These are phyloP conservation scores for Ramalina peruviana DNA, from an alignment of 495 filamentous ascomycete species.

Conservation along the genomic window DNA sequence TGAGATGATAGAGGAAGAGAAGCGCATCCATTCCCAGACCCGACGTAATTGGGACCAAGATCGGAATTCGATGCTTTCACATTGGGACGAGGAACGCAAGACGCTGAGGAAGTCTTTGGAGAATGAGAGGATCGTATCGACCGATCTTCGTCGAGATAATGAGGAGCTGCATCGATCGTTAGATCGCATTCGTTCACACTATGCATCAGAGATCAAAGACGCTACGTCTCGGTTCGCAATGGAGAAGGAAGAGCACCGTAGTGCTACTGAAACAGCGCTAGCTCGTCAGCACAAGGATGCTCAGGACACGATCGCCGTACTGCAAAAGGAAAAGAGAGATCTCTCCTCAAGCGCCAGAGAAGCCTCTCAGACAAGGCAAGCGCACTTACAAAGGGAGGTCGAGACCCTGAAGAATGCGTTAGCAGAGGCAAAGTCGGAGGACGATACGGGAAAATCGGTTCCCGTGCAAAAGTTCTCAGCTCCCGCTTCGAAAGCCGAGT, in stretches of 20 bases:
- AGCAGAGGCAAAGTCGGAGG: not conserved
- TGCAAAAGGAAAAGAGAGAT: constrained; percentile 22
- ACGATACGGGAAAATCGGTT: no score
- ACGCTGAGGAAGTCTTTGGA: constrained; percentile 5
- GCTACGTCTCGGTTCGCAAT: not conserved
- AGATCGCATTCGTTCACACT: not conserved
- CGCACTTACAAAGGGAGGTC: constrained; percentile 31
- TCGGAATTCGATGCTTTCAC: constrained; percentile 1
- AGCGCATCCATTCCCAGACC: constrained; percentile 4
- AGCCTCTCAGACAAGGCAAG: constrained; percentile 23
- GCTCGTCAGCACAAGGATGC: constrained; percentile 10
- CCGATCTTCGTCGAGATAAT: constrained; percentile 15
- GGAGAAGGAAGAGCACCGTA: constrained; percentile 1
- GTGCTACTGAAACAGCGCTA: not conserved
- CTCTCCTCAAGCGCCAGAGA: constrained; percentile 20
- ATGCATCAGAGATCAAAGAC: not conserved
- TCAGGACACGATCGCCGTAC: constrained; percentile 25
- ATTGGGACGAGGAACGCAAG: constrained; percentile 12
- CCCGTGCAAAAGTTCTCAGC: no score
- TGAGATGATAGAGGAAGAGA: constrained; percentile 12
- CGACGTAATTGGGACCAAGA: constrained; percentile 13
- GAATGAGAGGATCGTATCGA: constrained; percentile 6
- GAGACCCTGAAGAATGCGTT: constrained; percentile 28
- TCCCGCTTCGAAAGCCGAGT: no score
- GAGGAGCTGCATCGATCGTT: constrained; percentile 14